Conservation (phyloP, 1,284 basidiomycete genomes). For the Cryptococcus sp. region DNA sequence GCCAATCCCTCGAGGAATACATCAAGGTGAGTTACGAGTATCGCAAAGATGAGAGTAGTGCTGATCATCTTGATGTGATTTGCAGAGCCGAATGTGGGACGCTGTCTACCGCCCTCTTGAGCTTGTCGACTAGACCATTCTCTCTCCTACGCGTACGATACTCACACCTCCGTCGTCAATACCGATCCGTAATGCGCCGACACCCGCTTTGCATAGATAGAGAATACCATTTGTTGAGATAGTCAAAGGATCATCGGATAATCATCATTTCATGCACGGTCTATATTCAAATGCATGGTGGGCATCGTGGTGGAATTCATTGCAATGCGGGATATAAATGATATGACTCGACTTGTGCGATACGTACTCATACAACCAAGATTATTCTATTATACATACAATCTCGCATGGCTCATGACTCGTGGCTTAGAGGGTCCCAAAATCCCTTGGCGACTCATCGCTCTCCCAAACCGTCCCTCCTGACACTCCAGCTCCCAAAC, state of each 20-base stretch:
- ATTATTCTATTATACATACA: too few relatives aligned
- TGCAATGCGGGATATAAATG: too few relatives aligned
- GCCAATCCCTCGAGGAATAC: constrained; percentile 41
- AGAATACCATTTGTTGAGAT: too few relatives aligned
- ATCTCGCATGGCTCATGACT: too few relatives aligned
- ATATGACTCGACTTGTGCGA: too few relatives aligned
- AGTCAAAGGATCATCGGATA: too few relatives aligned
- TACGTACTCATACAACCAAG: too few relatives aligned
- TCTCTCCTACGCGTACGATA: neutral
- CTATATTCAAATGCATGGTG: too few relatives aligned
- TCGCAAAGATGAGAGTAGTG: neutral
- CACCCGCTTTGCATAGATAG: too few relatives aligned
- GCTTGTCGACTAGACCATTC: constrained; percentile 18
- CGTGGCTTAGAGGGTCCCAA: constrained; percentile 7
- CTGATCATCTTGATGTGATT: neutral
- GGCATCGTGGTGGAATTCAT: too few relatives aligned
- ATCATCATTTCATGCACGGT: too few relatives aligned
- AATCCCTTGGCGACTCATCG: constrained; percentile 17
- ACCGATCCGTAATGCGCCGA: too few relatives aligned
- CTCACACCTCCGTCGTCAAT: neutral
- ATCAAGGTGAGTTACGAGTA: constrained; percentile 36
- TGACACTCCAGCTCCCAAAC: constrained; percentile 1
- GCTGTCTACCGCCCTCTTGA: constrained; percentile 49
- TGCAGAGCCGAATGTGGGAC: constrained; percentile 47
- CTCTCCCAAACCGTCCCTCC: constrained; percentile 3